Percentiles rank a stretch among this genome's conserved stretches.
Evolutionary conservation across 2,329 filamentous ascomycete genomes (phyloP).

Genomic region (Fusarium sp.): DNA sequence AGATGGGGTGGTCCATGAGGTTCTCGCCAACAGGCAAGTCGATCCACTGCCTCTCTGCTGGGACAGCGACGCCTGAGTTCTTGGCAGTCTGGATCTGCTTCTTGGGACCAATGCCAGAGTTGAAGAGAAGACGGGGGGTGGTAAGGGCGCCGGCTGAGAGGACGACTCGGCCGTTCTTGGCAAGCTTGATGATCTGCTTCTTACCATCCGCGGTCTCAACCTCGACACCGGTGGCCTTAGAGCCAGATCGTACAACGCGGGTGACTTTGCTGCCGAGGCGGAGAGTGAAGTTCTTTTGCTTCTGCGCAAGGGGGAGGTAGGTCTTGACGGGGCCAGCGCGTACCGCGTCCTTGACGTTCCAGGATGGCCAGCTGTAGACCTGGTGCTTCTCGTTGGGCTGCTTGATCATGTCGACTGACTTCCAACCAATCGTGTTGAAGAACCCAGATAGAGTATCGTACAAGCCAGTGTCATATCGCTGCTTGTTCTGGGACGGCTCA

Average conservation of each 20-base stretch:
- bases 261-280: slow-evolving; percentile 73
- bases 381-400: slow-evolving; percentile 73
- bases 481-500: slow-evolving; percentile 72
- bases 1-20: slow-evolving; percentile 65
- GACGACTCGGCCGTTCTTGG: slow-evolving; percentile 71
- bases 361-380: slow-evolving; percentile 73
- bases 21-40: slow-evolving; percentile 68
- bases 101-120: slow-evolving; percentile 70
- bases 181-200: slow-evolving; percentile 68
- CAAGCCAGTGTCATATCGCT: slow-evolving; percentile 74
- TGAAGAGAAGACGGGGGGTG: slow-evolving; percentile 73
- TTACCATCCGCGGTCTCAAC: slow-evolving; percentile 64
- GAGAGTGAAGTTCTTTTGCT: slow-evolving; percentile 73
- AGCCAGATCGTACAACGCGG: slow-evolving; percentile 71
- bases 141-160: slow-evolving; percentile 76
- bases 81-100: slow-evolving; percentile 66
- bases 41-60: slow-evolving; percentile 65
- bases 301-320: slow-evolving; percentile 72
- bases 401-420: slow-evolving; percentile 69
- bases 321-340: slow-evolving; percentile 78
- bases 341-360: slow-evolving; percentile 75
- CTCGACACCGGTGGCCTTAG: slow-evolving; percentile 73
- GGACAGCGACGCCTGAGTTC: slow-evolving; percentile 65
- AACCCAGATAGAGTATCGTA: slow-evolving; percentile 72
- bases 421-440: slow-evolving; percentile 72